Evolutionary conservation across 208 protist species (phyloP), one percentile per base, ranked within the genome.

Genomic region (Willaertia magna): DNA sequence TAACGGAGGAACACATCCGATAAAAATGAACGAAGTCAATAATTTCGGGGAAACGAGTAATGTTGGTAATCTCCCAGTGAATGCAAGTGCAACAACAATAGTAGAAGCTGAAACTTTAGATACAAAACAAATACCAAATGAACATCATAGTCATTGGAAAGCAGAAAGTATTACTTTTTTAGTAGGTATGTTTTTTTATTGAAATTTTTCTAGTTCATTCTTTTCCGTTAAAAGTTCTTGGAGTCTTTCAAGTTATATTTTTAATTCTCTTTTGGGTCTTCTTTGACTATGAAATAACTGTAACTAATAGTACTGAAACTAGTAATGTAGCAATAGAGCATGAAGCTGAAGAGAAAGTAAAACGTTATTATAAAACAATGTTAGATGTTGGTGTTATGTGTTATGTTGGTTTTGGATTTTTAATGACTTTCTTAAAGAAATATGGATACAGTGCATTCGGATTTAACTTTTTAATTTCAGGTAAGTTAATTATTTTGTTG

Each of bases 341-440:
- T 34, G 55, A 67, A 67, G 55, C 55, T 34, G 26, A 67, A 0
- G 2, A 22, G 3, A 26, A 67, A 34, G 55, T 67, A 7, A 26
- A 7, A 34, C 55, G 34, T 30, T 67, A 81, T 34, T 81, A 81
- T 20, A 81, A 81, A 18, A 9, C 44, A 26, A 40, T 42, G 40
- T 11, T 46, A 3, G 87, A 90, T 74, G 85, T 89, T n/a, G 55
- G 47, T 48, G 82, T 90, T 34, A 89, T 90, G 86, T 40, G 88
- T 16, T 87, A 90, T 22, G 42, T 90, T 39, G 88, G 88, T 86
- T 90, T 90, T 49, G 88, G 88, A 40, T 90, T 90, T n/a, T 55
- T 90, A 20, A 90, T 90, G 88, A 89, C 87, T 6, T 90, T 90
- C 46, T 86, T 90, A 44, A 84, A 74, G 40, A 76, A 52, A 18